Evolutionary conservation across 2,329 filamentous ascomycete genomes (phyloP).

Genomic region (Fusarium aywerte): DNA sequence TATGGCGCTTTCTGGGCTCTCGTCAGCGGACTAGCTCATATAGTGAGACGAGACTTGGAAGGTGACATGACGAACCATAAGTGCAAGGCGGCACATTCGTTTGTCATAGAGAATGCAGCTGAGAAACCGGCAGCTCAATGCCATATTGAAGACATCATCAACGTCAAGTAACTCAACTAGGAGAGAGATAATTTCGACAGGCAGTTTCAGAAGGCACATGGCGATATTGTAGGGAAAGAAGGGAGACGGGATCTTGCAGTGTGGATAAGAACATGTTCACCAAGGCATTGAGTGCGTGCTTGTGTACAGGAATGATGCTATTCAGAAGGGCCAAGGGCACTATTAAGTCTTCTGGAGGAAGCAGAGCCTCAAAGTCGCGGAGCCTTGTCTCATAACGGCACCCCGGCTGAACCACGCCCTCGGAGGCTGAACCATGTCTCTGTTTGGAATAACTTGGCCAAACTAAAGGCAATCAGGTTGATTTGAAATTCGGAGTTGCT

Average conservation of each 20-base stretch:
- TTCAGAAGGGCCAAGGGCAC: conserved; percentile 5
- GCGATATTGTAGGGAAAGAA: conserved; percentile 46
- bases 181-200: conserved; percentile 72
- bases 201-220: conserved; percentile 57
- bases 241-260: not conserved
- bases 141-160: conserved; percentile 68
- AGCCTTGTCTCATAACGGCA: not conserved
- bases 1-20: conserved; percentile 35
- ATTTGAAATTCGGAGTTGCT: not conserved
- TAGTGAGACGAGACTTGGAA: conserved; percentile 1
- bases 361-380: conserved; percentile 26
- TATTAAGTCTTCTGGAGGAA: conserved; percentile 12
- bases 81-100: conserved; percentile 65
- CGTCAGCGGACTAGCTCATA: conserved; percentile 31
- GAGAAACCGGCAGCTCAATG: conserved; percentile 63
- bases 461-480: not conserved
- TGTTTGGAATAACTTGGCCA: not conserved
- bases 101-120: conserved; percentile 62
- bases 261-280: conserved; percentile 21
- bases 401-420: not conserved
- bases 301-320: conserved; percentile 13
- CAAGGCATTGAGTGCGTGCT: not conserved
- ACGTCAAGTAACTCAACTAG: conserved; percentile 66
- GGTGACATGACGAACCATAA: conserved; percentile 62
- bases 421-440: conserved; percentile 5